phyloP scores from a whole-genome alignment of 495 filamentous ascomycete species.

The Trichocladium antarcticum region DNA sequence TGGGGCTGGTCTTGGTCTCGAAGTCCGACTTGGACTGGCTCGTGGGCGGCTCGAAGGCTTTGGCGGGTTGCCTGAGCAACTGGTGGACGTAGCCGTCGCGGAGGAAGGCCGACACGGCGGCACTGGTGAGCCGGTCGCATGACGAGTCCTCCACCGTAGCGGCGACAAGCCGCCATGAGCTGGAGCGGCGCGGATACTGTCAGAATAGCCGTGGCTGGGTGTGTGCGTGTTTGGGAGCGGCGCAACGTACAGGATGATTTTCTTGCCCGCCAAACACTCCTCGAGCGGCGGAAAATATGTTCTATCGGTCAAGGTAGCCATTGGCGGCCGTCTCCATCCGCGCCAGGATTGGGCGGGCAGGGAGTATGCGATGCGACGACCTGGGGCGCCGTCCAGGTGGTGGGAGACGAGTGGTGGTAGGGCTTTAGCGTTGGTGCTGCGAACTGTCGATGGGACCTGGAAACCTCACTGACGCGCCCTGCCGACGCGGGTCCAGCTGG shows the following conservation, averaged over 20 bases:
- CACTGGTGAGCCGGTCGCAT: constrained; percentile 36
- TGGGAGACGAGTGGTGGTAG: neutral
- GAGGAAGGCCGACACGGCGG: constrained; percentile 51
- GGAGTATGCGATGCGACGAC: constrained; percentile 6
- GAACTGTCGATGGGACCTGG: neutral
- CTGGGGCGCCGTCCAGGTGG: neutral
- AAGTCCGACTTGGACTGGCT: constrained; percentile 56
- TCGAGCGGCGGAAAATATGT: constrained; percentile 40
- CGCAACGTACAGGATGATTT: constrained; percentile 31
- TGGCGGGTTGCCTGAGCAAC: constrained; percentile 53
- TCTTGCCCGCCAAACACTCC: constrained; percentile 37
- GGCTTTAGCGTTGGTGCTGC: neutral
- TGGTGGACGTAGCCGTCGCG: constrained; percentile 53
- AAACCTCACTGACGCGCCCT: constrained; percentile 4
- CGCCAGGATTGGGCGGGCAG: constrained; percentile 3
- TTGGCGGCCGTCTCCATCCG: constrained; percentile 43
- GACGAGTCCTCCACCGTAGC: constrained; percentile 48
- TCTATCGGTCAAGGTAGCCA: constrained; percentile 49
- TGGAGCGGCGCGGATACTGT: constrained; percentile 45
- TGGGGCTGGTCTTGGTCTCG: constrained; percentile 81
- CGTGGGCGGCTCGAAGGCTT: constrained; percentile 49
- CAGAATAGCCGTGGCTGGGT: neutral
- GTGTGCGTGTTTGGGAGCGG: constrained; percentile 42
- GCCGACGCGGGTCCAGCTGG: constrained; percentile 9
- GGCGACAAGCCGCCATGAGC: constrained; percentile 69